Conservation (phyloP, 2,329 filamentous ascomycete species). For the Clarireedia paspali region DNA sequence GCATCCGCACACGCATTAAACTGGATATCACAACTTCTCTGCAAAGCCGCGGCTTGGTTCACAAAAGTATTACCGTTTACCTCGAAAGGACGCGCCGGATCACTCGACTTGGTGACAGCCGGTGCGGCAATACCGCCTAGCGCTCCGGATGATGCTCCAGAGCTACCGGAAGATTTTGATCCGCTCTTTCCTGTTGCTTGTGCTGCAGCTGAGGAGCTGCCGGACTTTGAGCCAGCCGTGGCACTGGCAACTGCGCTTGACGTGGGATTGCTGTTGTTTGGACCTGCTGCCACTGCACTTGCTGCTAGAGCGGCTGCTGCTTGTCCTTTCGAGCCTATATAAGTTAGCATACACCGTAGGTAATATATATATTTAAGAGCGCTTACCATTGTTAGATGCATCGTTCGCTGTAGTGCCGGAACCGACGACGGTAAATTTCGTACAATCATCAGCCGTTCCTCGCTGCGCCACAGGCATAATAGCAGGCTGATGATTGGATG, state of each 20-base stretch:
- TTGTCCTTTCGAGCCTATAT: constrained; percentile 7
- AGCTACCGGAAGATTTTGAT: background rate
- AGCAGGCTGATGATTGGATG: constrained; percentile 37
- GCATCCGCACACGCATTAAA: constrained; percentile 52
- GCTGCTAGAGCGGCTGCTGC: constrained; percentile 13
- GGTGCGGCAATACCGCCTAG: constrained; percentile 45
- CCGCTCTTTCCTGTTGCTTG: constrained; percentile 10
- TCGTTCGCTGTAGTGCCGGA: constrained; percentile 13
- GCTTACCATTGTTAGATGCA: constrained; percentile 12
- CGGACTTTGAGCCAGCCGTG: background rate
- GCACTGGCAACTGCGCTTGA: constrained; percentile 3
- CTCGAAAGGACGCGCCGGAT: constrained; percentile 43
- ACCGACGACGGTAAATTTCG: constrained; percentile 35
- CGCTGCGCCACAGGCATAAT: constrained; percentile 38
- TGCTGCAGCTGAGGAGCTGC: background rate
- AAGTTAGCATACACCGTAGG: background rate
- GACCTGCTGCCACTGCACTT: constrained; percentile 12
- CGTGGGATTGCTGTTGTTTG: background rate
- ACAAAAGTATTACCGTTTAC: constrained; percentile 52
- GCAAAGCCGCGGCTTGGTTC: constrained; percentile 44
- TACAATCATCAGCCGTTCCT: constrained; percentile 39
- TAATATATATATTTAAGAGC: background rate
- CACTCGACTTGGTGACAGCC: constrained; percentile 40
- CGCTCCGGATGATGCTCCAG: constrained; percentile 4
- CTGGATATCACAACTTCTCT: constrained; percentile 56